Evolutionary conservation across 495 filamentous ascomycete genomes (phyloP), one percentile per base, ranked within the genome.

Genomic region (Gamarada debralockiae): DNA sequence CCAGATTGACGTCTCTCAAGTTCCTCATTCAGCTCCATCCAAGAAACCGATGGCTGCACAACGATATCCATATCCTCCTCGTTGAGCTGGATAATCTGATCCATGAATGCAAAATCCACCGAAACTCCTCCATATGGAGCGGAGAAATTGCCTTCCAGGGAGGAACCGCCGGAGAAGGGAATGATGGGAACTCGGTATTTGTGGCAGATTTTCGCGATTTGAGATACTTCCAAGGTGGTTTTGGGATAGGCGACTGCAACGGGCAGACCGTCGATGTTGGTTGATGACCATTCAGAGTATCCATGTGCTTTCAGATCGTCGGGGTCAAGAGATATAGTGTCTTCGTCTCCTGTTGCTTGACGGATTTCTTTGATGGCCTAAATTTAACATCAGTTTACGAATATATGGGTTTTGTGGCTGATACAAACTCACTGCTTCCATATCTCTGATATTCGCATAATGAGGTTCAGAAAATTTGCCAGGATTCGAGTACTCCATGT

Each of bases 11-110:
- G 83, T 61, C 79, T 71, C 7, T 70, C 77, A 49, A 97, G 79
- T 61, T 88, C 70, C 53, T 86, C 81, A 63, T 96, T 96, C 42
- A 97, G 69, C 39, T 85, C 79, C 82, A 92, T 90, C 90, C 90
- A 97, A n/a, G 84, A 82, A 34, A 97, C 87, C 9, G 83, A 84
- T 2, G 92, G 92, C 61, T 96, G 92, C 8, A 96, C 91, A 5
- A 93, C 85, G 52, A 96, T 73, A 62, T 97, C 92, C 86, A 96
- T 86, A 66, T 97, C 92, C 4, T 86, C 85, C 48, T 87, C 81
- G 65, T 95, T 85, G 42, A 96, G 73, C 37, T 82, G 73, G 24
- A 96, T 34, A 25, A 95, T 86, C 56, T 84, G 76, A 63, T 95
- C 83, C 92, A 97, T 97, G 58, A 73, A 79, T 14, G 81, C 80